Conservation (phyloP, 1,139 yeast genomes). For the Candida anutae region DNA sequence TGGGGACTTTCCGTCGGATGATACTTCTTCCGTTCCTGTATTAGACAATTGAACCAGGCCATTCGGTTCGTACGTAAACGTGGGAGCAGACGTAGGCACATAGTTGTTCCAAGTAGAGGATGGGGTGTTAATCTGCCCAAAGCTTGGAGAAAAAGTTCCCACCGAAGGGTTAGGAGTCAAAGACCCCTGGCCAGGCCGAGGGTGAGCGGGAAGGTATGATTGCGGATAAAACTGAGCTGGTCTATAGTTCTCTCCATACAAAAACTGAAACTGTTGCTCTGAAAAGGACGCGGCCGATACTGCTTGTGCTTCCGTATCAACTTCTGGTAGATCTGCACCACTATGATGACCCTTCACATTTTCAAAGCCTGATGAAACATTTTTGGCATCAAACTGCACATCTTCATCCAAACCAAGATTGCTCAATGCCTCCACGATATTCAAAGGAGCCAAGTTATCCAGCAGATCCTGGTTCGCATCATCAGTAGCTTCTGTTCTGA, state of each 20-base stretch:
- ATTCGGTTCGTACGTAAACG: conserved; percentile 17
- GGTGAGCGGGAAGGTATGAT: conserved; percentile 6
- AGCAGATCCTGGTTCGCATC: too few relatives aligned
- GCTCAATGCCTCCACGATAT: conserved; percentile 36
- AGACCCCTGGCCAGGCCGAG: conserved; percentile 16
- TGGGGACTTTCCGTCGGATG: conserved; percentile 7
- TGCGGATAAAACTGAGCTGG: conserved; percentile 10
- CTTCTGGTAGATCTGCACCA: too few relatives aligned
- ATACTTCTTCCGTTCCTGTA: conserved; percentile 29
- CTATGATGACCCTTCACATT: too few relatives aligned
- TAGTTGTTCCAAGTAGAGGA: conserved; percentile 24
- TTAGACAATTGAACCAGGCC: conserved; percentile 10
- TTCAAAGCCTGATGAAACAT: too few relatives aligned
- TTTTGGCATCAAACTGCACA: conserved; percentile 6
- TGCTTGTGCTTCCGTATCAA: too few relatives aligned
- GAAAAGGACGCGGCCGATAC: conserved; percentile 1
- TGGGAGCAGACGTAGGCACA: conserved; percentile 32
- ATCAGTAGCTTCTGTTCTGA: conserved; percentile 4
- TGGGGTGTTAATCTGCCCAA: conserved; percentile 14
- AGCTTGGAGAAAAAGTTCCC: conserved; percentile 12
- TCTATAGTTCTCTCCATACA: conserved; percentile 7
- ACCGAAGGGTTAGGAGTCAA: conserved; percentile 28
- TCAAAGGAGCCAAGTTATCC: conserved; percentile 15
- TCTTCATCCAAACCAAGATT: conserved; percentile 36
- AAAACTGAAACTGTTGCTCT: conserved; percentile 4